These are phyloP conservation scores for Naganishia liquefaciens DNA, from an alignment of 1,284 basidiomycete species.

Conservation along the genomic window DNA sequence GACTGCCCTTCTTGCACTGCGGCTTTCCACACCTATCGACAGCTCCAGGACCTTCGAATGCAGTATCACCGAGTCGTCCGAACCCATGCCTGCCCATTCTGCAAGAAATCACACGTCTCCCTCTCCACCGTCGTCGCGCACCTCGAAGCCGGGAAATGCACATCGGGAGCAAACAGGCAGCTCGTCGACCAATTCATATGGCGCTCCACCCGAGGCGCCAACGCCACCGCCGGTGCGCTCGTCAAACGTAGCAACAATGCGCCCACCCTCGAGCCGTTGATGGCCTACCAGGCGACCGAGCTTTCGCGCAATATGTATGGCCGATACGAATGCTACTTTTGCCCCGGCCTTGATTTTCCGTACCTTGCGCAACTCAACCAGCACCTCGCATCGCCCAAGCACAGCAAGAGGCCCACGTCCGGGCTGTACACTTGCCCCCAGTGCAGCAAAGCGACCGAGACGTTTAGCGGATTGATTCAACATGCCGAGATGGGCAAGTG, in stretches of 20 bases:
- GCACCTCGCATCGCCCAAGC: constrained; percentile 1
- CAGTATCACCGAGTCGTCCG: background rate
- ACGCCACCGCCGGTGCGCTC: background rate
- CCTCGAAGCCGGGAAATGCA: background rate
- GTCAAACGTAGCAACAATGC: background rate
- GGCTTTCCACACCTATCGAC: background rate
- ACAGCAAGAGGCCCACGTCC: background rate
- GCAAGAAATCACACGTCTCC: background rate
- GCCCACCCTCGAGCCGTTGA: background rate
- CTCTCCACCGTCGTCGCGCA: background rate
- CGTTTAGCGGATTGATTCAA: constrained; percentile 1
- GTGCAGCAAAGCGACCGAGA: background rate
- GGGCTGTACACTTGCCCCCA: constrained; percentile 1
- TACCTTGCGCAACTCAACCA: constrained; percentile 1
- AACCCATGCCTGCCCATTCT: background rate
- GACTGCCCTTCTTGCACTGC: background rate
- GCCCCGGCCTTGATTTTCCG: background rate
- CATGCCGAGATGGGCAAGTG: constrained; percentile 10
- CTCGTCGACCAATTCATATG: background rate
- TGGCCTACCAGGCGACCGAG: background rate
- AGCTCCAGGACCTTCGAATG: background rate
- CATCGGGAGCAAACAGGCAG: background rate
- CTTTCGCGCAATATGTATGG: background rate
- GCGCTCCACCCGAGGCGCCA: background rate
- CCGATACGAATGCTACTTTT: constrained; percentile 12